A percentile compares a stretch with the other conserved stretches of the same genome.
phyloP scores from a whole-genome alignment of 139 green algal genomes.

The Closterium sp. region DNA sequence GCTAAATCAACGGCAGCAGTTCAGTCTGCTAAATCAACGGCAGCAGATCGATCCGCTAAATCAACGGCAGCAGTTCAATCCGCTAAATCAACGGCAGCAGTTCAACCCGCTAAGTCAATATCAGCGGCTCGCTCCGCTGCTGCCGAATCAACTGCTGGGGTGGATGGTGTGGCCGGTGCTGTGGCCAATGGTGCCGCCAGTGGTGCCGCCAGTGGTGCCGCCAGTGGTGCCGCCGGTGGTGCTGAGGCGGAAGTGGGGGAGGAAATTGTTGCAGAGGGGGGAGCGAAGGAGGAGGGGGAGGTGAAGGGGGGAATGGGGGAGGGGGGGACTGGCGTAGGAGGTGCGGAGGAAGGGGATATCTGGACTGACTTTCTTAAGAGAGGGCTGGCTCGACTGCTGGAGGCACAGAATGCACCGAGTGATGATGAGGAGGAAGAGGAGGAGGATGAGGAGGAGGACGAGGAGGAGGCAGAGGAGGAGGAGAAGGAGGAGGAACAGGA shows the following conservation, averaged over 20 bases:
- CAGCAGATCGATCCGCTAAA: too few relatives aligned
- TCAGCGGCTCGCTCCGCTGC: background rate
- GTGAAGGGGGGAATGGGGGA: background rate
- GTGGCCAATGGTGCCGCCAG: background rate
- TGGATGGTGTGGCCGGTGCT: background rate
- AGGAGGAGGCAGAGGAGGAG: background rate
- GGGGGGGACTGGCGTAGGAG: too few relatives aligned
- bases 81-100: background rate
- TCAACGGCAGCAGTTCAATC: too few relatives aligned
- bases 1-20: too few relatives aligned
- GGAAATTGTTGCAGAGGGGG: background rate
- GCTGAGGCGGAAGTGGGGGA: background rate
- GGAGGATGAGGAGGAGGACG: background rate
- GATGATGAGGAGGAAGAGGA: background rate
- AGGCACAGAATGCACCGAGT: background rate
- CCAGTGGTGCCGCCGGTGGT: background rate
- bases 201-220: background rate
- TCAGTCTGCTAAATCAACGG: too few relatives aligned
- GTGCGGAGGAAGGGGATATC: background rate
- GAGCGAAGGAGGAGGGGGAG: background rate
- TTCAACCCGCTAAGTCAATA: background rate
- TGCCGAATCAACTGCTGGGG: background rate
- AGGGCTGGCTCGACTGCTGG: background rate
- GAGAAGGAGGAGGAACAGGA: background rate
- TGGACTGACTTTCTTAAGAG: background rate